Base-by-base conservation (phyloP, 129 eudicot species). In the Centella asiatica region DNA sequence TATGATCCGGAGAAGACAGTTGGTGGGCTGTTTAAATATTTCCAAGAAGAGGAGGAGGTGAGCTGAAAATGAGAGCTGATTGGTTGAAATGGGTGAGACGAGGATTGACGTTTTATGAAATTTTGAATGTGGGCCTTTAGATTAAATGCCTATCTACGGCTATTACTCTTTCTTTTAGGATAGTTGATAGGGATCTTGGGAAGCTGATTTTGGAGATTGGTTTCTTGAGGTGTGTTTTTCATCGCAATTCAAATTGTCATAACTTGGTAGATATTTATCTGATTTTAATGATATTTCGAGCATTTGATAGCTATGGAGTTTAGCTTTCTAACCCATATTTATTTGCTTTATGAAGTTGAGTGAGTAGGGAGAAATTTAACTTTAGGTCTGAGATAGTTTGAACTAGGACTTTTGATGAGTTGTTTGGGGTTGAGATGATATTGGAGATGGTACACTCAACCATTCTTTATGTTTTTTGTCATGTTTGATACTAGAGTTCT, bases 1-100 rank as follows among this genome's bases (percentile, higher is more conserved):
- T 22, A 25, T 58, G 63, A 34, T 58, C 63, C 63, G 63, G n/a
- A n/a, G n/a, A 29, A 19, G n/a, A 58, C 63, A 32, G 44, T 57
- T 57, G 46, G 29, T n/a, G 24, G 63, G 63, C 63, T 29, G 63
- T 34, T 58, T 58, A 58, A 32, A 58, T 58, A 58, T 20, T 20
- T 33, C n/a, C 25, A 31, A 27, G 37, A 17, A 40, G 23, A 24
- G 63, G 17, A 40, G 63, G n/a, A 33, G 45, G 45, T 13, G 45
- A 58, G 63, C 45, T 58, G 20, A 25, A 58, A 46, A n/a, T 34
- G 19, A 34, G 13, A 17, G 46, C 46, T 58, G 63, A 58, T 58
- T 58, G 63, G 63, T 58, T 34, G 46, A 58, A 58, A 58, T 25
- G 25, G 37, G 63, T 58, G 47, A 56, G n/a, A 23, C 63, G 20